These are phyloP conservation scores for Mollisia scopiformis DNA, from an alignment of 2,329 filamentous ascomycete species.

Conservation along the genomic window DNA sequence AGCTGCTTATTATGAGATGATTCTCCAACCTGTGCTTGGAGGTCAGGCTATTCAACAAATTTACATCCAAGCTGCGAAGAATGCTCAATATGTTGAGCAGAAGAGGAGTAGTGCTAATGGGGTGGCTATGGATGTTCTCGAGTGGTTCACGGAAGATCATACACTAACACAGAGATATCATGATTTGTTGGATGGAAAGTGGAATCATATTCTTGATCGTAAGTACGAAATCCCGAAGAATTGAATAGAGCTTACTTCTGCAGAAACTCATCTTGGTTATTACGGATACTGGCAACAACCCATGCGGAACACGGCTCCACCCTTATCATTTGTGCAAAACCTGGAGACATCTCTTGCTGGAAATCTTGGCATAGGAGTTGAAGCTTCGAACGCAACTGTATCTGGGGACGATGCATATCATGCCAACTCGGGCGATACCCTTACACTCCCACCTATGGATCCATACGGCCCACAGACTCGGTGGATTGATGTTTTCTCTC, in stretches of 20 bases:
- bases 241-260: conserved; percentile 34
- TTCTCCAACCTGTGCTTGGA: conserved; percentile 62
- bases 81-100: conserved; percentile 58
- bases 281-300: conserved; percentile 67
- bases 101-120: conserved; percentile 59
- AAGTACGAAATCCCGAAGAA: conserved; percentile 19
- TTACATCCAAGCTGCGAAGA: conserved; percentile 52
- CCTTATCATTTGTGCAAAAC: conserved; percentile 61
- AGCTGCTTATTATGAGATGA: conserved; percentile 64
- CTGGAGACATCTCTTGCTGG: conserved; percentile 61
- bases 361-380: conserved; percentile 64
- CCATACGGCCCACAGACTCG: conserved; percentile 58
- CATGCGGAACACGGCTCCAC: conserved; percentile 69
- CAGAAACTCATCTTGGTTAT: conserved; percentile 56
- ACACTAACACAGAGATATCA: conserved; percentile 61
- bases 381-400: conserved; percentile 68
- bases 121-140: conserved; percentile 53
- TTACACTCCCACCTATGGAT: conserved; percentile 59
- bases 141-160: conserved; percentile 59
- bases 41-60: conserved; percentile 59
- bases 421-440: conserved; percentile 53
- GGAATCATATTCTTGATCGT: conserved; percentile 64
- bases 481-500: conserved; percentile 67
- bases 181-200: conserved; percentile 61
- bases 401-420: conserved; percentile 69